Percentiles rank a stretch among this genome's conserved stretches.
Evolutionary conservation across 805 yeast species (phyloP).

Genomic region (Ogataea trehalophila): DNA sequence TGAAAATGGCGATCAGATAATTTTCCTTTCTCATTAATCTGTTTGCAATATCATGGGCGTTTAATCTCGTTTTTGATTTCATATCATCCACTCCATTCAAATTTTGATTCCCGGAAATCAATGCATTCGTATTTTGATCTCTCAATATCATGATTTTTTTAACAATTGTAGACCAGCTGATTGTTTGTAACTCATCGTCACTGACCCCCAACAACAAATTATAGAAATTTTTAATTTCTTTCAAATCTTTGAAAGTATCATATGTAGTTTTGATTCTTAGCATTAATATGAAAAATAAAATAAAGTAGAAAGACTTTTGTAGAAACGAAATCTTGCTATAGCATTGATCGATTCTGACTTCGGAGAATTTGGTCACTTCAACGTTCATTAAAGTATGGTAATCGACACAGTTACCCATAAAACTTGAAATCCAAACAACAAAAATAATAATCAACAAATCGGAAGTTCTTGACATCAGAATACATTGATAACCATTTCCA

Average conservation of each 20-base stretch:
- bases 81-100: constrained; percentile 43
- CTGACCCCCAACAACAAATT: constrained; percentile 61
- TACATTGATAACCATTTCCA: constrained; percentile 80
- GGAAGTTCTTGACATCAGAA: constrained; percentile 57
- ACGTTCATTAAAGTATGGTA: constrained; percentile 31
- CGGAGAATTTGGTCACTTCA: constrained; percentile 32
- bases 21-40: constrained; percentile 94
- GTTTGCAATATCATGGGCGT: constrained; percentile 93
- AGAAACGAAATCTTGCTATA: constrained; percentile 38
- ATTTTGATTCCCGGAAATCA: constrained; percentile 39
- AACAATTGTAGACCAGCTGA: constrained; percentile 87
- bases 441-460: constrained; percentile 75
- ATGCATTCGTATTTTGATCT: constrained; percentile 81
- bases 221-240: constrained; percentile 76
- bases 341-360: constrained; percentile 46
- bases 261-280: constrained; percentile 51
- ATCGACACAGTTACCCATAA: constrained; percentile 78
- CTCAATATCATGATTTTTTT: constrained; percentile 67
- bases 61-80: constrained; percentile 68
- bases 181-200: constrained; percentile 84
- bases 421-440: constrained; percentile 74
- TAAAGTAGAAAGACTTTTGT: constrained; percentile 59
- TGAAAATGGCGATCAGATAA: constrained; percentile 84
- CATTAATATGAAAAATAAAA: constrained; percentile 49
- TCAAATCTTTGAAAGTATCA: constrained; percentile 59